These are phyloP conservation scores for Pseudonitzschia delicatissima DNA, from an alignment of 108 stramenopile species.

Conservation along the genomic window DNA sequence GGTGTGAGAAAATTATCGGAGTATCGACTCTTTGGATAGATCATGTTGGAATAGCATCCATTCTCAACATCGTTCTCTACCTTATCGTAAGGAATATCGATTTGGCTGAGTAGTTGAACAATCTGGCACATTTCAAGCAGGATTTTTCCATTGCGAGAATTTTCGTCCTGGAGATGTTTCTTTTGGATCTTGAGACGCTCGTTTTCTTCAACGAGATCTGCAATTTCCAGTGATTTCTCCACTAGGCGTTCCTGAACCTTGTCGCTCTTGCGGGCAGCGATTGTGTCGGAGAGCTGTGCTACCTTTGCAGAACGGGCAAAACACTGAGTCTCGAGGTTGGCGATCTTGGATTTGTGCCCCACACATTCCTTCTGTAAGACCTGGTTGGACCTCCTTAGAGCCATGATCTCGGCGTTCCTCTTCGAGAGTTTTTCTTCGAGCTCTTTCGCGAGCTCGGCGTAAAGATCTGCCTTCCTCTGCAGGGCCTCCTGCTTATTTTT, in stretches of 20 bases:
- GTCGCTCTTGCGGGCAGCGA: not conserved
- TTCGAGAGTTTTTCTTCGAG: not conserved
- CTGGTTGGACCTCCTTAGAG: not conserved
- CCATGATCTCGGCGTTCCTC: not conserved
- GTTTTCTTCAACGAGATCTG: not conserved
- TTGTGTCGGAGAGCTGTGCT: not conserved
- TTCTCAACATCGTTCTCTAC: not conserved
- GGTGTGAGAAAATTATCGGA: not conserved
- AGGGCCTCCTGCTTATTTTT: not conserved
- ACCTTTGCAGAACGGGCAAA: slow-evolving; percentile 23
- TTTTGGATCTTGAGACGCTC: not conserved
- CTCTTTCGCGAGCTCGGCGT: not conserved
- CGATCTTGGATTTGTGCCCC: not conserved
- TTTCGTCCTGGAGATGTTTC: not conserved
- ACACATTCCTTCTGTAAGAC: slow-evolving; percentile 4
- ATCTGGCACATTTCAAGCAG: slow-evolving; percentile 21
- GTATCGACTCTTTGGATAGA: not conserved
- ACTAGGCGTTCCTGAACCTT: slow-evolving; percentile 15
- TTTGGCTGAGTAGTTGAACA: slow-evolving; percentile 10
- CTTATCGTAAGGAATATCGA: not conserved
- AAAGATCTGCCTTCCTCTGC: not conserved
- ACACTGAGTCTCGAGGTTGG: slow-evolving; percentile 21
- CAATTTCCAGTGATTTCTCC: slow-evolving; percentile 12
- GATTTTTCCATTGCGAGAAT: slow-evolving; percentile 10
- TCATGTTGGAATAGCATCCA: not conserved